phyloP scores from a whole-genome alignment of 2,329 filamentous ascomycete species.

The Pseudonectria foliicola region DNA sequence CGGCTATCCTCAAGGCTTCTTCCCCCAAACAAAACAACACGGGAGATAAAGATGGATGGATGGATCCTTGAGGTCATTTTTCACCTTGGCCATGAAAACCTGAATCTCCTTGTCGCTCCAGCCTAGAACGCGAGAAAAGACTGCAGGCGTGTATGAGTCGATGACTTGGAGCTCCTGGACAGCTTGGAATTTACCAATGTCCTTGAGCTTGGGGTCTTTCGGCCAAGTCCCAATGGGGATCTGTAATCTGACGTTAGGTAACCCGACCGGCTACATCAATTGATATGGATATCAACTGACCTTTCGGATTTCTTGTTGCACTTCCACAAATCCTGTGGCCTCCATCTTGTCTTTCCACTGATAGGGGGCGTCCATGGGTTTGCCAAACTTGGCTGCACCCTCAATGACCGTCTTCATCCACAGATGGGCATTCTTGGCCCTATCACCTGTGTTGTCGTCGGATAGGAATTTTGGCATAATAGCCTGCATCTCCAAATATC shows the following conservation, averaged over 20 bases:
- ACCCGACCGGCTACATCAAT: too few relatives aligned
- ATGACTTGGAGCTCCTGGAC: constrained; percentile 14
- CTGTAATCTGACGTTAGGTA: not conserved
- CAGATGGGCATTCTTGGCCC: not conserved
- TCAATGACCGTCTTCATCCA: constrained; percentile 7
- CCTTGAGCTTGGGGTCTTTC: constrained; percentile 6
- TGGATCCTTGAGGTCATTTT: constrained; percentile 12
- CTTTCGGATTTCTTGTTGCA: constrained; percentile 6
- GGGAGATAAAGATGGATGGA: constrained; percentile 15
- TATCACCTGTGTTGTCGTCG: constrained; percentile 5
- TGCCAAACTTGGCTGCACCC: constrained; percentile 5
- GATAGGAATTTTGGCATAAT: not conserved
- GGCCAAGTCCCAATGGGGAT: constrained; percentile 10
- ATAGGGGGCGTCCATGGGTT: constrained; percentile 3
- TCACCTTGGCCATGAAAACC: constrained; percentile 14
- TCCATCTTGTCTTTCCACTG: constrained; percentile 1
- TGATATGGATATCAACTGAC: not conserved
- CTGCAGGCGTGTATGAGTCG: constrained; percentile 10
- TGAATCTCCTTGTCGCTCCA: constrained; percentile 14
- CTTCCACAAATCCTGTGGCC: constrained; percentile 5
- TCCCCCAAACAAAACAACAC: constrained; percentile 15
- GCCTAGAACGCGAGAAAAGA: constrained; percentile 14
- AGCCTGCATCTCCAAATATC: constrained; percentile 5
- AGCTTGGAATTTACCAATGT: constrained; percentile 10
- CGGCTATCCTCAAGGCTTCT: constrained; percentile 2